Percentiles rank a stretch among this genome's conserved stretches.
These are phyloP conservation scores for Emericellopsis terricola DNA, from an alignment of 495 filamentous ascomycete species.

Conservation along the genomic window DNA sequence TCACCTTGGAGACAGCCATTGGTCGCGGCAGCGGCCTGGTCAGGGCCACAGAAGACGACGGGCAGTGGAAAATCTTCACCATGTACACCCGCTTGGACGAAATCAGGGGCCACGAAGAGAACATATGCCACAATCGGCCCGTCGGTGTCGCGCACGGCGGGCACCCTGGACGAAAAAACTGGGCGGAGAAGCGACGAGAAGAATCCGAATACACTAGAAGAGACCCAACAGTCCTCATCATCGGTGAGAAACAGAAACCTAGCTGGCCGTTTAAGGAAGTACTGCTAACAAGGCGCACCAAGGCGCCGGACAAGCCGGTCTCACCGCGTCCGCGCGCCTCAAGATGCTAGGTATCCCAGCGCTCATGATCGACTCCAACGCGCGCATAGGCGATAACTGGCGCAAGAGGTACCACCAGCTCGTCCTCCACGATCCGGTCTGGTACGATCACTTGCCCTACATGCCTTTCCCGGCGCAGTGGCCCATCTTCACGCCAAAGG, in stretches of 20 bases:
- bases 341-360: constrained; percentile 49
- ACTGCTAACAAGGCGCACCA: no score
- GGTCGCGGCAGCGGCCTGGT: constrained; percentile 40
- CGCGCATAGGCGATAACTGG: constrained; percentile 61
- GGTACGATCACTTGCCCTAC: constrained; percentile 64
- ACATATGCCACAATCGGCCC: constrained; percentile 24
- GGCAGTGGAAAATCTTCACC: constrained; percentile 45
- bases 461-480: constrained; percentile 48
- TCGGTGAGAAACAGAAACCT: constrained; percentile 28
- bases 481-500: constrained; percentile 60
- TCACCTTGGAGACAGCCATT: constrained; percentile 30
- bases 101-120: constrained; percentile 34
- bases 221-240: constrained; percentile 47
- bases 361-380: constrained; percentile 48
- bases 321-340: constrained; percentile 49
- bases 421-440: constrained; percentile 61
- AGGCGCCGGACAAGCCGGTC: constrained; percentile 39
- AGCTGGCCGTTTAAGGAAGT: constrained; percentile 4
- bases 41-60: constrained; percentile 29
- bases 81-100: constrained; percentile 40
- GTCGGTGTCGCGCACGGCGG: constrained; percentile 33
- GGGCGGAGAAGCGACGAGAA: constrained; percentile 41
- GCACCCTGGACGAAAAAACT: constrained; percentile 31
- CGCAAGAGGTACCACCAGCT: constrained; percentile 42
- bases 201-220: constrained; percentile 34